phyloP scores from a whole-genome alignment of 495 filamentous ascomycete species.

The Talaromyces stipitatus region DNA sequence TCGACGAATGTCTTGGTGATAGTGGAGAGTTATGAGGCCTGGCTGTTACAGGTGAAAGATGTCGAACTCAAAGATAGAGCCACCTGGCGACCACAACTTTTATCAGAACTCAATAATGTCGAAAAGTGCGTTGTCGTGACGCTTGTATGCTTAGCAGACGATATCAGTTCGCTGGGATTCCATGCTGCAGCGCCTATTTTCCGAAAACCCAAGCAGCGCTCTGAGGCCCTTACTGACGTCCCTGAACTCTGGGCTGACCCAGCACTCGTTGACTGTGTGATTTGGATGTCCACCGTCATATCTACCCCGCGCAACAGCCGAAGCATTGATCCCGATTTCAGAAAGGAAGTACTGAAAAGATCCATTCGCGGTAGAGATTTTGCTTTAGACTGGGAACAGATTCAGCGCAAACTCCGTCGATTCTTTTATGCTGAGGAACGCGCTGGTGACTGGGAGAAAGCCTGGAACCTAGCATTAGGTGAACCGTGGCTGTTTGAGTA shows the following conservation, averaged over 20 bases:
- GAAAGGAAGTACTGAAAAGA: neutral
- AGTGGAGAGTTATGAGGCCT: neutral
- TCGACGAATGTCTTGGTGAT: neutral
- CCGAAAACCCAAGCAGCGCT: neutral
- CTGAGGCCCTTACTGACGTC: neutral
- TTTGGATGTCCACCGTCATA: neutral
- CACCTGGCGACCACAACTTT: neutral
- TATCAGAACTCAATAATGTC: neutral
- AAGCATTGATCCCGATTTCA: neutral
- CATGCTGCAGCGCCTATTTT: constrained; percentile 11
- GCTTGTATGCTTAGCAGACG: neutral
- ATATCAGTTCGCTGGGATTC: constrained; percentile 12
- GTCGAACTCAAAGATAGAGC: neutral
- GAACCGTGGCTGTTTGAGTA: neutral
- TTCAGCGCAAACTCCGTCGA: neutral
- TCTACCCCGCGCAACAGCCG: neutral
- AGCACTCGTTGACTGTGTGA: neutral
- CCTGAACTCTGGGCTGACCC: neutral
- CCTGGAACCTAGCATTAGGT: neutral
- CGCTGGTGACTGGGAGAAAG: neutral
- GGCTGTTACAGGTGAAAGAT: neutral
- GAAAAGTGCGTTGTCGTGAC: neutral
- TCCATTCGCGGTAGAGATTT: neutral
- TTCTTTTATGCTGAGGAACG: neutral
- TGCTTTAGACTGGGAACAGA: neutral